Evolutionary conservation across 352 stramenopile species (phyloP), one percentile per base, ranked within the genome.

Genomic region (Pythium brachiatum): DNA sequence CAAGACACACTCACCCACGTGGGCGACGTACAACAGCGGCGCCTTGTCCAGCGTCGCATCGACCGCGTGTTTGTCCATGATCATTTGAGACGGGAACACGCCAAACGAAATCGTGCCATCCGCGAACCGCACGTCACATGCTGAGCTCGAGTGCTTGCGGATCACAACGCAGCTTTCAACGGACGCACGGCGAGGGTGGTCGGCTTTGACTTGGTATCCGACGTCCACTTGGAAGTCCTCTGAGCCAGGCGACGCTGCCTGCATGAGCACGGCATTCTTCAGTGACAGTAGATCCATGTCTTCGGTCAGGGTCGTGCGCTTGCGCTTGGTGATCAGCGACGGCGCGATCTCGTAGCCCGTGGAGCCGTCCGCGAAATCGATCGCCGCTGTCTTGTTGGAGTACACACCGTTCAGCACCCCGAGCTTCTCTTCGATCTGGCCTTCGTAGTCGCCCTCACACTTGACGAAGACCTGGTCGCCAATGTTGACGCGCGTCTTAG

Each of bases 11-110:
- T 88, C 78, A 8, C 73, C 78, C 0, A 80, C 54, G 5, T 52
- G 41, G n/a, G 74, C 62, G 11, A 73, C 70, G n/a, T 68, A 36
- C 6, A 64, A 4, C 15, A 58, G 18, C 9, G 47, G 54, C 12
- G 43, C 13, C 39, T 78, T 46, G 25, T 66, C 60, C 55, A 60
- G 31, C 16, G 39, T 41, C 5, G 66, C 31, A 32, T 54, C 64
- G 8, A 69, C 56, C 12, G 51, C 50, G 20, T 52, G 57, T 18
- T 65, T 69, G 56, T 91, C 80, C 13, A 90, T 61, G 13, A 90
- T 83, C 83, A 92, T 92, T 68, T 92, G 83, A 9, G 83, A 89
- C 8, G 83, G 83, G 38, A 88, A 92, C 6, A 92, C 79, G 20
- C 88, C 77, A 20, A 90, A 89, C 7, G 79, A 70, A 38, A 92